Evolutionary conservation across 306 rosid genomes (phyloP), one percentile per base, ranked within the genome.

Genomic region (Sindora glabra): DNA sequence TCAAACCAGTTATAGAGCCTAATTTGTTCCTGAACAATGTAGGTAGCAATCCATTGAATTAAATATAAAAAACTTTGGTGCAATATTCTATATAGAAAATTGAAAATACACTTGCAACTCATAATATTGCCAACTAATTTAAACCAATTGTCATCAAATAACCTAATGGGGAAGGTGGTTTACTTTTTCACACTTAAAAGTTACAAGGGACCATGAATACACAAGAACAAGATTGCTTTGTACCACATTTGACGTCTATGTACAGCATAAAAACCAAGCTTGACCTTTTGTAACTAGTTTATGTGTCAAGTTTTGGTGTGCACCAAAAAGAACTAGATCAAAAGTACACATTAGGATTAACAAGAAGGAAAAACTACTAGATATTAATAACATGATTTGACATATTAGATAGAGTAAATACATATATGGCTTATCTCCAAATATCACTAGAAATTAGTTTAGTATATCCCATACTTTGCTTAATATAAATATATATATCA

Each of bases 211-310:
- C 61, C 73, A 74, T 68, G 52, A 78, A 79, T 84, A 86, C 84
- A 86, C 79, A 84, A n/a, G n/a, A n/a, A n/a, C n/a, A n/a, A 70
- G 75, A 72, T 73, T 72, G 76, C 77, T 59, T 59, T 69, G 73
- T 62, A 69, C 75, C 79, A 74, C 77, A 72, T 71, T 78, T 66
- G 80, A 70, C 73, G 67, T 62, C 85, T 86, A 90, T 84, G 83
- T 80, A 90, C 94, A 86, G 58, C 73, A 74, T 79, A 77, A 80
- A 75, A 76, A 72, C 81, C 72, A n/a, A 72, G 81, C 80, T 73
- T 75, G 74, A 66, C n/a, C n/a, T n/a, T n/a, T n/a, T n/a, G n/a
- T n/a, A n/a, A n/a, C n/a, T n/a, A n/a, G n/a, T n/a, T n/a, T n/a
- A n/a, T n/a, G n/a, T n/a, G n/a, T n/a, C n/a, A n/a, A n/a, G n/a